These are phyloP conservation scores for Candida ortonii DNA, from an alignment of 805 yeast genomes.

Conservation along the genomic window DNA sequence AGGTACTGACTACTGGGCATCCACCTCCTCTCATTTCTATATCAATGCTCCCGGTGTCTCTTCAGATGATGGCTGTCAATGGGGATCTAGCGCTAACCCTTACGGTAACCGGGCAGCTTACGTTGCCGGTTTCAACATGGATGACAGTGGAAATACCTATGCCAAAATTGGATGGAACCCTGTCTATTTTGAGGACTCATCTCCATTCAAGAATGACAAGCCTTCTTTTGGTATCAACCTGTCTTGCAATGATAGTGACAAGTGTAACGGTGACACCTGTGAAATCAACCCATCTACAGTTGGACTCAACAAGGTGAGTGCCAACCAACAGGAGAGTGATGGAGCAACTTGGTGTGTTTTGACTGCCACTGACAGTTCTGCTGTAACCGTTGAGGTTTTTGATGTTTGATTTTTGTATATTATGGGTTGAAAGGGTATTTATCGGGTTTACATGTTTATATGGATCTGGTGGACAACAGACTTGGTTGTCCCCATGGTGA, in stretches of 20 bases:
- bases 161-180: conserved; percentile 94
- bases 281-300: conserved; percentile 69
- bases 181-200: conserved; percentile 58
- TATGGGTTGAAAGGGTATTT: too few species aligned
- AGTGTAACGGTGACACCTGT: conserved; percentile 78
- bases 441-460: background rate
- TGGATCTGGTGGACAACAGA: background rate
- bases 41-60: conserved; percentile 81
- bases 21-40: conserved; percentile 84
- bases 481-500: too few species aligned
- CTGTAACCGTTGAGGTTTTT: conserved; percentile 74
- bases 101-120: conserved; percentile 92
- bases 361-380: conserved; percentile 62
- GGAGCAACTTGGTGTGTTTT: conserved; percentile 83
- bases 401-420: conserved; percentile 20
- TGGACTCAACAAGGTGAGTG: conserved; percentile 52
- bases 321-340: conserved; percentile 36
- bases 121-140: conserved; percentile 89
- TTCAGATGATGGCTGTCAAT: conserved; percentile 70
- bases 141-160: conserved; percentile 62
- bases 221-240: conserved; percentile 74
- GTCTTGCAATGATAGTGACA: conserved; percentile 64
- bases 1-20: conserved; percentile 78
- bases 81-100: conserved; percentile 73
- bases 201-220: conserved; percentile 49